Percentiles rank a stretch among this genome's conserved stretches.
Evolutionary conservation across 768 basidiomycete species (phyloP).

Genomic region (Tubosaeta sp.): DNA sequence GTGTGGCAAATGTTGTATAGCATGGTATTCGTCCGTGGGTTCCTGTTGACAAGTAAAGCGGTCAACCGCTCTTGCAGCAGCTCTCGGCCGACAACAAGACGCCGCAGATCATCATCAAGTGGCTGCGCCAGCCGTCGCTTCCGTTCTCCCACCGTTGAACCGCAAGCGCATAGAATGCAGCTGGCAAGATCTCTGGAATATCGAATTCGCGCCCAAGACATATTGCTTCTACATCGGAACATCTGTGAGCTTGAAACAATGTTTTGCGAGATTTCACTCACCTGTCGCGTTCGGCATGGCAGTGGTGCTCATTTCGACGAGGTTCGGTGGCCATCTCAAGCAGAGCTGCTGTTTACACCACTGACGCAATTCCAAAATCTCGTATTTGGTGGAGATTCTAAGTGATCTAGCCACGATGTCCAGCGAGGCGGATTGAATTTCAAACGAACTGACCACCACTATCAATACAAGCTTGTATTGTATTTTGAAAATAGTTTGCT

Average conservation of each 20-base stretch:
- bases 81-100: constrained; percentile 31
- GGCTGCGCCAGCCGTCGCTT: constrained; percentile 28
- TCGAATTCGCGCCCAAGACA: constrained; percentile 32
- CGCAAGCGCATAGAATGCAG: constrained; percentile 39
- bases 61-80: constrained; percentile 23
- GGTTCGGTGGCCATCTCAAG: constrained; percentile 29
- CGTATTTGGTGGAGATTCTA: constrained; percentile 36
- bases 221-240: constrained; percentile 31
- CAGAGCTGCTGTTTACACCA: constrained; percentile 23
- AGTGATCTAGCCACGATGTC: constrained; percentile 26
- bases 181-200: constrained; percentile 34
- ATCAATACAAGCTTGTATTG: neutral
- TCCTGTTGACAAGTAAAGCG: constrained; percentile 11
- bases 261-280: constrained; percentile 1
- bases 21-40: neutral
- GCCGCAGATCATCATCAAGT: constrained; percentile 27
- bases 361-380: constrained; percentile 26
- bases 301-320: constrained; percentile 24
- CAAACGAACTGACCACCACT: constrained; percentile 22
- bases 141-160: constrained; percentile 25
- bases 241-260: neutral
- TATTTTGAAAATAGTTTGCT: constrained; percentile 6
- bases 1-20: neutral
- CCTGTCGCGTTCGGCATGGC: constrained; percentile 28
- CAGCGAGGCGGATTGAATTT: constrained; percentile 17